Evolutionary conservation across 208 protist genomes (phyloP).

Genomic region (Crithidia bombi): DNA sequence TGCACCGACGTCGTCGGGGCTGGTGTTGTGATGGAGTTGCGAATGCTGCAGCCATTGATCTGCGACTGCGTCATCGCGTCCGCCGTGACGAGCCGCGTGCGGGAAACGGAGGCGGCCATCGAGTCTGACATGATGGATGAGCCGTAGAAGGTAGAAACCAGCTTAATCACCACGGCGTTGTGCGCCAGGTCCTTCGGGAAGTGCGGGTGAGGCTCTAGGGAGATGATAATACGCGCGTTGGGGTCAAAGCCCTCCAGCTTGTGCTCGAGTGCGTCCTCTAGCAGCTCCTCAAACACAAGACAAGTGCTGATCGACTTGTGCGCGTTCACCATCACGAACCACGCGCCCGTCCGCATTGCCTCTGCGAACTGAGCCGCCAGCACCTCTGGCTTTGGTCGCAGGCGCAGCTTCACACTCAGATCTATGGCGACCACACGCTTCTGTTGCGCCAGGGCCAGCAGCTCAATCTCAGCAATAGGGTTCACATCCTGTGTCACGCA

Average conservation of each 20-base stretch:
- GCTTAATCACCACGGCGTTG: conserved; percentile 55
- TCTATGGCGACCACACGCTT: conserved; percentile 55
- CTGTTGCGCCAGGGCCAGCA: conserved; percentile 53
- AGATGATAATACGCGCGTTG: conserved; percentile 62
- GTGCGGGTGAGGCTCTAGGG: conserved; percentile 78
- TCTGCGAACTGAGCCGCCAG: conserved; percentile 59
- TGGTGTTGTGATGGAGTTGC: conserved; percentile 6
- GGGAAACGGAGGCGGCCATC: conserved; percentile 55
- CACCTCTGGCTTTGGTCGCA: conserved; percentile 63
- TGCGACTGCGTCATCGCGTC: conserved; percentile 53
- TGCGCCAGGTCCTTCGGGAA: conserved; percentile 72
- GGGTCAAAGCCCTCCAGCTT: conserved; percentile 69
- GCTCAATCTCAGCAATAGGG: conserved; percentile 82
- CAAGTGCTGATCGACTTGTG: conserved; percentile 87
- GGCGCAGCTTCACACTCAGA: conserved; percentile 77
- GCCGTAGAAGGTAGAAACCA: conserved; percentile 58
- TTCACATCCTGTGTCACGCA: conserved; percentile 80
- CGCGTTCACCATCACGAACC: conserved; percentile 81
- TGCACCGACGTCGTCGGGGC: conserved; percentile 18
- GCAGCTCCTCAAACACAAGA: conserved; percentile 61
- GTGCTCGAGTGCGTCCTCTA: conserved; percentile 58
- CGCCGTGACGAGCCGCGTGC: conserved; percentile 65
- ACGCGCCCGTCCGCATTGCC: conserved; percentile 65
- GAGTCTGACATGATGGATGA: conserved; percentile 61
- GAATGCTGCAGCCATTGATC: conserved; percentile 19